Base-by-base conservation (phyloP, 345 rosid species). In the Salix exigua region DNA sequence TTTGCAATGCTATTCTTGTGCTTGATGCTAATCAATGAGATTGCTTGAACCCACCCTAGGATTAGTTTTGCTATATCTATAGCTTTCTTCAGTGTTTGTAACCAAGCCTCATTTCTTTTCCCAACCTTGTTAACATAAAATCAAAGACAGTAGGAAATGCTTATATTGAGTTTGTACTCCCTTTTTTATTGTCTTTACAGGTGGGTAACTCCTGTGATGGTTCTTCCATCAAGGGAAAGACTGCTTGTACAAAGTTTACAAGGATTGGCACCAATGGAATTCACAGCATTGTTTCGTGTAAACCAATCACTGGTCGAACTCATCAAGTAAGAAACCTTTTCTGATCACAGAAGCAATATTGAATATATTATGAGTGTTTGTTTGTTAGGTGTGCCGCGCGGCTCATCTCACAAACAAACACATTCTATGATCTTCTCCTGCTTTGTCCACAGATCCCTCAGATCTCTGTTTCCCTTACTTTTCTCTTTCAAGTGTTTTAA, bases 231-330 rank as follows among this genome's bases (percentile, higher is more conserved):
- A 90, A 86, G 78, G 97, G 99, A 66, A 92, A 92, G 91, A 82
- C 88, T 74, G 88, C 98, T 7, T 86, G 89, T 83, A 92, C 98
- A n/a, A 90, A 89, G 86, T 92, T 96, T 86, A 87, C 91, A 53
- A 88, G 97, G 83, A 91, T 92, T 66, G 83, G 86, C 68, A 91
- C 99, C 46, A 79, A 90, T 79, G 94, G 99, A 76, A 83, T 84
- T 76, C 88, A 92, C 76, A 96, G 98, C 88, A 88, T 91, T 66
- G 97, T 91, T 75, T 88, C 86, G 81, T 96, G 99, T 73, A 88
- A 92, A 85, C 98, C 99, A 63, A 80, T 94, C 78, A 96, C 97
- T 48, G 99, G 98, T 73, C 84, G 94, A 81, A 96, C 98, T 46
- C 98, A 96, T 91, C 99, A 96, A 85, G 98, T 90, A 88, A 84